phyloP scores from a whole-genome alignment of 2,329 filamentous ascomycete species.

The Colletotrichum lentis region DNA sequence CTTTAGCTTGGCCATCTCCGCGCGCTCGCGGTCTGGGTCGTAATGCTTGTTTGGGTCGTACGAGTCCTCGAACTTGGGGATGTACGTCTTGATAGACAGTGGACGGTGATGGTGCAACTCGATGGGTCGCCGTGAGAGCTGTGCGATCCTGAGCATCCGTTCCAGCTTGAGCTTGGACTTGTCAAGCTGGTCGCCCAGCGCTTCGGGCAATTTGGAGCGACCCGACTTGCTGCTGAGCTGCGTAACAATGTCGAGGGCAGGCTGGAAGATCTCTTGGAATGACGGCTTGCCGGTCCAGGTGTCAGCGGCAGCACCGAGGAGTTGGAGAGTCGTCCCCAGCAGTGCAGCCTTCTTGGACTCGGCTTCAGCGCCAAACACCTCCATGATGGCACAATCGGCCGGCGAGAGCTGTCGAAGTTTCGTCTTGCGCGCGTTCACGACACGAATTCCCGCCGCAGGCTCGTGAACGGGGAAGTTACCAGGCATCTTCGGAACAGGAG shows the following conservation, averaged over 20 bases:
- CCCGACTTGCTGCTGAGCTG: slow-evolving; percentile 66
- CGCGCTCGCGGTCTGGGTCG: slow-evolving; percentile 90
- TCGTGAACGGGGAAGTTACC: slow-evolving; percentile 70
- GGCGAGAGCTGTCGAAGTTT: slow-evolving; percentile 64
- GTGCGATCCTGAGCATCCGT: slow-evolving; percentile 67
- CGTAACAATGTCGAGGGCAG: slow-evolving; percentile 65
- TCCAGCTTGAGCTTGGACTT: slow-evolving; percentile 58
- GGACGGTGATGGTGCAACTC: slow-evolving; percentile 89
- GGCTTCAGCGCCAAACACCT: slow-evolving; percentile 41
- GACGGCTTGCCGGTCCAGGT: slow-evolving; percentile 77
- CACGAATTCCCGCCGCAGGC: slow-evolving; percentile 59
- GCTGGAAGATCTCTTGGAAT: slow-evolving; percentile 81
- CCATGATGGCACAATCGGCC: slow-evolving; percentile 59
- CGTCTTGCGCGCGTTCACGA: slow-evolving; percentile 54
- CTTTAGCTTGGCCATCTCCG: slow-evolving; percentile 83
- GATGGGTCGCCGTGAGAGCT: slow-evolving; percentile 76
- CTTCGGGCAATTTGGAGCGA: slow-evolving; percentile 58
- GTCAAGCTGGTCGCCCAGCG: slow-evolving; percentile 51
- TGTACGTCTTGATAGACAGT: slow-evolving; percentile 83
- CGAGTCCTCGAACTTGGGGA: slow-evolving; percentile 95
- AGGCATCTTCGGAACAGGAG: slow-evolving; percentile 54
- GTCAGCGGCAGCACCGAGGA: slow-evolving; percentile 74
- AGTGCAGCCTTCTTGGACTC: slow-evolving; percentile 63
- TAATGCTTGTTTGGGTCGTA: slow-evolving; percentile 98
- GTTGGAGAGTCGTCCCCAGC: slow-evolving; percentile 67